A percentile compares a stretch with the other conserved stretches of the same genome.
Evolutionary conservation across 2,329 filamentous ascomycete genomes (phyloP).

Genomic region (Orbilia ellipsospora): DNA sequence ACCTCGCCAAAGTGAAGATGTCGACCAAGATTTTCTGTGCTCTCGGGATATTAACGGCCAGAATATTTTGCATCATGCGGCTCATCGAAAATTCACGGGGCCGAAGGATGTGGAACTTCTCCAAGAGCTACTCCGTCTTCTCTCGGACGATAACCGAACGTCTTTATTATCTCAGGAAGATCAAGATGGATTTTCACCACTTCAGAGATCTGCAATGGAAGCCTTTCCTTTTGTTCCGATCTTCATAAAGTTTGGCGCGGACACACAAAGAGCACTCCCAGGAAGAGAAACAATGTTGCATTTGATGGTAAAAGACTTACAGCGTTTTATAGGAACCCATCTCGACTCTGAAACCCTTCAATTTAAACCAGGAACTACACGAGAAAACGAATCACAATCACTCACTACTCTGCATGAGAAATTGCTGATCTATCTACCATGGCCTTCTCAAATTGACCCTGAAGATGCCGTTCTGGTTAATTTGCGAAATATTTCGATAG

Average conservation of each 20-base stretch:
- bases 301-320: not conserved
- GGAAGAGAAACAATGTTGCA: not conserved
- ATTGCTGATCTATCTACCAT: not conserved
- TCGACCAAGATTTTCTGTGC: not conserved
- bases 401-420: not conserved
- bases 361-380: not conserved
- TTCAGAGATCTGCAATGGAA: not conserved
- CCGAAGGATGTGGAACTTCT: not conserved
- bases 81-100: not conserved
- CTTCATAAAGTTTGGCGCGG: not conserved
- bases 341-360: not conserved
- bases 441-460: not conserved
- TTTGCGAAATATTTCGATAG: not conserved
- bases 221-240: no score
- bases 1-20: not conserved
- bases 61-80: constrained; percentile 2
- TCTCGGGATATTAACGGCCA: not conserved
- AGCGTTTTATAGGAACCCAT: not conserved
- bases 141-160: not conserved
- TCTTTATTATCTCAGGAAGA: not conserved
- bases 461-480: not conserved
- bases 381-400: not conserved
- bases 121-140: not conserved
- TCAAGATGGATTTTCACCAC: not conserved
- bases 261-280: not conserved